Evolutionary conservation across 441 rosid species (phyloP).

Genomic region (Croton laevigatus): DNA sequence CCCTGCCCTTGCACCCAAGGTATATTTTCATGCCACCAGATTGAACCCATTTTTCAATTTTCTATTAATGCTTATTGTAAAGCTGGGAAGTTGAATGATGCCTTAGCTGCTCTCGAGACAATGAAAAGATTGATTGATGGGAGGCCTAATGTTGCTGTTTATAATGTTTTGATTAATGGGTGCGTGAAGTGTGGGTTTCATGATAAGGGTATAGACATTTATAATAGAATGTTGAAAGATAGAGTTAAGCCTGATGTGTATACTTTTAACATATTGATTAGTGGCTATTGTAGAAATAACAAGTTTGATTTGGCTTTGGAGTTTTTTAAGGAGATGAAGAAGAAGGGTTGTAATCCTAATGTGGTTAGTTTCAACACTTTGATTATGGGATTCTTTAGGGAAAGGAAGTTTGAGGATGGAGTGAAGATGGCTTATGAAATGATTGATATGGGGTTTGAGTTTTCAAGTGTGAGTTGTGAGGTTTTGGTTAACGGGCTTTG

Average conservation of each 20-base stretch:
- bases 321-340: constrained; percentile 74
- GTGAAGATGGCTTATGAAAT: constrained; percentile 75
- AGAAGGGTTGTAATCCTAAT: constrained; percentile 66
- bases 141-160: constrained; percentile 45
- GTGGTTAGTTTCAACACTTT: constrained; percentile 80
- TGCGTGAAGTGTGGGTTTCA: constrained; percentile 49
- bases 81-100: constrained; percentile 56
- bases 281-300: constrained; percentile 53
- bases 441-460: constrained; percentile 55
- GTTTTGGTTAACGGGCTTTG: constrained; percentile 75
- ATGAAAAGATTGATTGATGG: constrained; percentile 79
- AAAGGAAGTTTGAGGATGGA: constrained; percentile 58
- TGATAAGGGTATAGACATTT: constrained; percentile 47
- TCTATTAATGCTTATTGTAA: constrained; percentile 54
- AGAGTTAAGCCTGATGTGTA: constrained; percentile 64
- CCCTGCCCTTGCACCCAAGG: constrained; percentile 85
- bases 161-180: constrained; percentile 68
- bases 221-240: constrained; percentile 56
- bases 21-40: constrained; percentile 76
- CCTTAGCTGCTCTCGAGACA: constrained; percentile 47
- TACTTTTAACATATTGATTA: constrained; percentile 70
- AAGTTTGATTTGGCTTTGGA: constrained; percentile 54
- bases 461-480: constrained; percentile 73
- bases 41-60: constrained; percentile 57
- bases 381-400: constrained; percentile 65